These are phyloP conservation scores for Rhododendron molle DNA, from an alignment of 148 eudicot species.

Conservation along the genomic window DNA sequence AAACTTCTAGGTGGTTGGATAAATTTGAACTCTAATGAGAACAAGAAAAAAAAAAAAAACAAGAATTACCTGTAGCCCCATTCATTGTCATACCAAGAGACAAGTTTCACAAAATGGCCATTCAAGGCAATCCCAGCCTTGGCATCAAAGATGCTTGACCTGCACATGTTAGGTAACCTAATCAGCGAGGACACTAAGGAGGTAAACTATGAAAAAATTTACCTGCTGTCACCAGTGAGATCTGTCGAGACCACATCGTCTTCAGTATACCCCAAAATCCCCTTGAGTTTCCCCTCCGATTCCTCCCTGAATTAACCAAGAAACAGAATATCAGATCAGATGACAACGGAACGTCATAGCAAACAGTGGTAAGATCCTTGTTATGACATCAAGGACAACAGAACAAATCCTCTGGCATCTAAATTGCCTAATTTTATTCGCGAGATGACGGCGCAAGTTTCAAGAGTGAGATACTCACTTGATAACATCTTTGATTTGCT, in stretches of 20 bases:
- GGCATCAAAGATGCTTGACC: slow-evolving; percentile 83
- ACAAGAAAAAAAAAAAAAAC: too few relatives aligned
- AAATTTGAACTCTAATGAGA: background rate
- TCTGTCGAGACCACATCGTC: slow-evolving; percentile 71
- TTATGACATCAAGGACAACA: background rate
- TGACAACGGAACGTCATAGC: background rate
- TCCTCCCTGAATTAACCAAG: slow-evolving; percentile 45
- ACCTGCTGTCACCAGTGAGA: slow-evolving; percentile 62
- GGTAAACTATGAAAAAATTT: background rate
- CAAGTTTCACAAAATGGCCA: slow-evolving; percentile 58
- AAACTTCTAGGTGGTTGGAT: background rate
- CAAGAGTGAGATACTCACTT: slow-evolving; percentile 43
- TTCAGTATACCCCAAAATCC: slow-evolving; percentile 66
- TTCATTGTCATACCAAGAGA: slow-evolving; percentile 90
- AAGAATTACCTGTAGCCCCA: slow-evolving; percentile 81
- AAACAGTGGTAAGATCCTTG: background rate
- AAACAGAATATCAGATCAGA: background rate
- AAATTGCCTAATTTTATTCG: background rate
- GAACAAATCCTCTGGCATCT: background rate
- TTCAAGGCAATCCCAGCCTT: slow-evolving; percentile 88
- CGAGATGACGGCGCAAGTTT: background rate
- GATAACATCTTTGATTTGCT: slow-evolving; percentile 60
- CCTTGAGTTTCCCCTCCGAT: slow-evolving; percentile 62
- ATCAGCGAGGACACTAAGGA: background rate
- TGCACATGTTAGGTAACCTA: slow-evolving; percentile 2